Conservation (phyloP, 1,139 yeast species). For the Hemisphaericaspora xylanilytica region DNA sequence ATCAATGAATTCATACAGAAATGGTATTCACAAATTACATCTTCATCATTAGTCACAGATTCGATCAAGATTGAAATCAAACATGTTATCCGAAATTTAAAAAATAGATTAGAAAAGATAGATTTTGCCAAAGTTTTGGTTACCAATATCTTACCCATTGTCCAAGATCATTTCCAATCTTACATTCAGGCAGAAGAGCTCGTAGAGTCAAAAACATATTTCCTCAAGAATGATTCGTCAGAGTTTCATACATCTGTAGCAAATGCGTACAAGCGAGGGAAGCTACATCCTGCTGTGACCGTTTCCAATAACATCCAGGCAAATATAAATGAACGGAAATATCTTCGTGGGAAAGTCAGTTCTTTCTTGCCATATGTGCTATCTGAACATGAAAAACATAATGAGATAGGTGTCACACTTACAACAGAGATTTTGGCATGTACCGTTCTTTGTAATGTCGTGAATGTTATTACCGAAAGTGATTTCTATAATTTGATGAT, state of each 20-base stretch:
- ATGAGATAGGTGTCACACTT: conserved; percentile 49
- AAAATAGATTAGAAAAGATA: conserved; percentile 36
- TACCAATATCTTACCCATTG: conserved; percentile 56
- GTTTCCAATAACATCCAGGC: conserved; percentile 33
- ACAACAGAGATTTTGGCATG: conserved; percentile 64
- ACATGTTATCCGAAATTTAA: conserved; percentile 39
- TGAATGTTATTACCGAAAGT: conserved; percentile 62
- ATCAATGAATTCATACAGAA: conserved; percentile 58
- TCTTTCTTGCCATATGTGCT: conserved; percentile 52
- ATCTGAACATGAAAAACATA: conserved; percentile 47
- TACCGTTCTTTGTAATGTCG: conserved; percentile 44
- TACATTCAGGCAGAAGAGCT: conserved; percentile 55
- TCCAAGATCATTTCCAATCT: conserved; percentile 62
- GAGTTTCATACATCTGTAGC: conserved; percentile 61
- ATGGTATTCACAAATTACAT: conserved; percentile 61
- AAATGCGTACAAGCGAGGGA: conserved; percentile 53
- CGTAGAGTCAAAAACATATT: conserved; percentile 21
- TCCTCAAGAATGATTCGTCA: conserved; percentile 27
- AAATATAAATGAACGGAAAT: conserved; percentile 50
- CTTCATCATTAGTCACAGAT: conserved; percentile 50
- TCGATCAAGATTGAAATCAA: conserved; percentile 52
- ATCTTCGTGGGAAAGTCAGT: conserved; percentile 45
- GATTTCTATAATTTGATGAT: conserved; percentile 74
- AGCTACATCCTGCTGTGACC: conserved; percentile 62
- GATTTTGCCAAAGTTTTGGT: conserved; percentile 62